Percentiles rank a stretch among this genome's conserved stretches.
These are phyloP conservation scores for Geranomyces variabilis DNA, from an alignment of 192 early-diverging fungal genomes.

Conservation along the genomic window DNA sequence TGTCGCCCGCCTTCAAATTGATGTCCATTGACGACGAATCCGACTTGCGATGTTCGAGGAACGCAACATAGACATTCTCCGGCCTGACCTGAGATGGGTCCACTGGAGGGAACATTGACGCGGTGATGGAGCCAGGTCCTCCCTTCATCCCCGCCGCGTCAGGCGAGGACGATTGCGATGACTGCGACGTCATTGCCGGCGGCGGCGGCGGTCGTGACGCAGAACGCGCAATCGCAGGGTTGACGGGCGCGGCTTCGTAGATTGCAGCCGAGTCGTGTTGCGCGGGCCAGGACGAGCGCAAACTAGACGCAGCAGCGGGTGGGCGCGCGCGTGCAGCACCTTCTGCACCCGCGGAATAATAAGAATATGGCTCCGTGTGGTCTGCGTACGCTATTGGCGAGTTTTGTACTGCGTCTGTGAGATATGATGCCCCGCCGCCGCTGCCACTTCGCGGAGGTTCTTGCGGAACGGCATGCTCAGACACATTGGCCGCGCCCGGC, in stretches of 20 bases:
- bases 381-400: background rate
- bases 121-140: background rate
- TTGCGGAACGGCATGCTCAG: no score
- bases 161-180: background rate
- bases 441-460: no score
- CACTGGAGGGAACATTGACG: background rate
- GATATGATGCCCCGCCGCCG: no score
- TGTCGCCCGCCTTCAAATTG: conserved; percentile 23
- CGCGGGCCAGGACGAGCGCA: no score
- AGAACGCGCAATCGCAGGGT: background rate
- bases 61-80: conserved; percentile 15
- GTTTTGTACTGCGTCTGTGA: background rate
- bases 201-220: background rate
- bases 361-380: background rate
- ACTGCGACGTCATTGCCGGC: background rate
- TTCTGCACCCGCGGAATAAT: no score
- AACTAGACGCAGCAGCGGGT: no score
- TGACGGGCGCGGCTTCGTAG: background rate
- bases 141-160: background rate
- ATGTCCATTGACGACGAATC: conserved; percentile 18
- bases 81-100: conserved; percentile 5
- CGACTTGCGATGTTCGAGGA: background rate
- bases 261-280: background rate
- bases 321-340: no score
- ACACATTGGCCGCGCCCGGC: no score